A percentile compares a stretch with the other conserved stretches of the same genome.
These are phyloP conservation scores for Logfia minima DNA, from an alignment of 129 eudicot species.

Conservation along the genomic window DNA sequence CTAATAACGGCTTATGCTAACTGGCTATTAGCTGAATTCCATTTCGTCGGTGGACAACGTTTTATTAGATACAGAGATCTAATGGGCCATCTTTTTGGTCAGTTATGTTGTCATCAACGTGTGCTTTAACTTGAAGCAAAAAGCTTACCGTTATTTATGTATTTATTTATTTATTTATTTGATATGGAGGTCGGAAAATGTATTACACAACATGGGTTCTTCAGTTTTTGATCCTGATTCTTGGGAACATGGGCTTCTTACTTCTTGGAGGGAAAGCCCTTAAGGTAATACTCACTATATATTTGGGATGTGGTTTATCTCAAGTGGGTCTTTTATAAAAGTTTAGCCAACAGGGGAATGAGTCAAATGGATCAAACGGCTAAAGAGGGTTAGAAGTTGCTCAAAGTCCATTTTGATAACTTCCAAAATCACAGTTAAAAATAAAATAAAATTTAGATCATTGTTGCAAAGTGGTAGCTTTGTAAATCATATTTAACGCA, in stretches of 20 bases:
- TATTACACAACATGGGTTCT: slow-evolving; percentile 47
- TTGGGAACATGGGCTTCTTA: slow-evolving; percentile 57
- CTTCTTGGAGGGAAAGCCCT: slow-evolving; percentile 59
- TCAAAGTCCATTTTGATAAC: not conserved
- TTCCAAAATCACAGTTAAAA: not conserved
- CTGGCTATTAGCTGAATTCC: slow-evolving; percentile 57
- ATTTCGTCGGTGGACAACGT: slow-evolving; percentile 50
- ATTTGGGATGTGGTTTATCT: not conserved
- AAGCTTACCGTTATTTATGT: not conserved
- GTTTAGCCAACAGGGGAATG: not conserved
- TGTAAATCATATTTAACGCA: not conserved
- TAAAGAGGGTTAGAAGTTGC: not conserved
- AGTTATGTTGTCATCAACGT: not conserved
- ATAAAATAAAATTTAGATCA: not conserved
- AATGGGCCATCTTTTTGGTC: slow-evolving; percentile 52
- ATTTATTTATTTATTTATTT: not conserved
- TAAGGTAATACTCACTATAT: slow-evolving; percentile 34
- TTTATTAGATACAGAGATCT: slow-evolving; percentile 59
- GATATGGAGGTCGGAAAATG: slow-evolving; percentile 44
- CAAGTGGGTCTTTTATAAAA: not conserved
- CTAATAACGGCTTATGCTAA: slow-evolving; percentile 47
- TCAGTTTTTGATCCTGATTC: slow-evolving; percentile 47
- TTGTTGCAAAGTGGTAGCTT: not conserved
- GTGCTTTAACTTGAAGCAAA: not conserved
- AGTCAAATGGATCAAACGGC: not conserved